Base-by-base conservation (phyloP, 139 green algal genomes). In the Chlamydomonas schloesseri region DNA sequence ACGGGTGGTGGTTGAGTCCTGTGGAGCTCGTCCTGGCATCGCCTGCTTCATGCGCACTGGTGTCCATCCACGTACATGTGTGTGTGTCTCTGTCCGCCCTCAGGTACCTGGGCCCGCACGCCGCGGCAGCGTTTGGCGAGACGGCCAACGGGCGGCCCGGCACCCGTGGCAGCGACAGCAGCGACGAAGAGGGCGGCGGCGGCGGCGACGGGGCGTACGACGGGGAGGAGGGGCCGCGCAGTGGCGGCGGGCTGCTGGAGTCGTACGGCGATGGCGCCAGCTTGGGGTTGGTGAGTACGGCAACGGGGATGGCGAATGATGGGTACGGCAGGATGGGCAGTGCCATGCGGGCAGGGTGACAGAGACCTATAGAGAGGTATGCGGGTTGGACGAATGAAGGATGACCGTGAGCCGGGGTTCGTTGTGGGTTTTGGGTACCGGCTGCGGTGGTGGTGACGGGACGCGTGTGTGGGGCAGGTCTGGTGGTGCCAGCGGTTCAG, bases 91-190 rank as follows among this genome's bases (percentile, higher is more conserved):
- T 57, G 8, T 42, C 8, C 36, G n/a, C 37, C 20, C 26, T 53
- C 64, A 84, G 79, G 65, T 85, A 85, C 67, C 79, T 85, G 65
- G 65, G 79, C 23, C 65, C 65, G 4, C 65, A 76, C 24, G 70
- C 79, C 9, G 79, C 79, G 0, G 62, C 79, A 2, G 26, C 79
- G 17, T 58, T 57, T 10, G 47, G 28, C 6, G 78, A 85, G 50
- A 31, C 23, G 0, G 60, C 47, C 18, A 69, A 36, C 67, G 47
- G 65, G 1, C 42, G 65, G 26, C 79, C 47, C 10, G 67, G 67
- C 15, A 36, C n/a, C 4, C n/a, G 24, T 4, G 47, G 31, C 13
- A 58, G 47, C 79, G 72, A 33, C 68, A 77, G 79, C 64, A 73
- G 79, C 33, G 33, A 50, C 17, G 20, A 29, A 24, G 79, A 85